These are phyloP conservation scores for Nigrograna mackinnonii DNA, from an alignment of 2,329 filamentous ascomycete species.

Conservation along the genomic window DNA sequence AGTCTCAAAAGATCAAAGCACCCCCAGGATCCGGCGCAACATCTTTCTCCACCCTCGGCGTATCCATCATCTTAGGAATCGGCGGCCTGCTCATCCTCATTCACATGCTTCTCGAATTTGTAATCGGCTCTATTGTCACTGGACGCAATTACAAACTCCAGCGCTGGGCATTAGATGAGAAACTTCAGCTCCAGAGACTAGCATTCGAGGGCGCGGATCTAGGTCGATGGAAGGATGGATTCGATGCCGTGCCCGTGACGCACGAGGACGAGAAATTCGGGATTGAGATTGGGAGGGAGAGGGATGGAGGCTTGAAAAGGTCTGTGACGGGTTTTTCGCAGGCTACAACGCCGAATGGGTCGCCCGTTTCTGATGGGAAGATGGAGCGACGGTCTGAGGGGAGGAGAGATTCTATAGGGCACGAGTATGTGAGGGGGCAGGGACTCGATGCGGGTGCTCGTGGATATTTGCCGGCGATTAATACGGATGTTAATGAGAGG, in stretches of 20 bases:
- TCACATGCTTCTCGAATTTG: conserved; percentile 6
- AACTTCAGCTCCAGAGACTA: conserved; percentile 10
- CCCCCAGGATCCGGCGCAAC: conserved; percentile 4
- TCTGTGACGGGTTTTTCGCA: too few relatives aligned
- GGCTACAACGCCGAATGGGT: too few relatives aligned
- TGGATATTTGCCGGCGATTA: too few relatives aligned
- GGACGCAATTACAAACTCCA: conserved; percentile 5
- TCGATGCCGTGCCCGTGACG: conserved; percentile 6
- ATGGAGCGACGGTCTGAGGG: too few relatives aligned
- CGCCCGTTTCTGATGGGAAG: too few relatives aligned
- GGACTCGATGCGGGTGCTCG: too few relatives aligned
- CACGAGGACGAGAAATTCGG: too few relatives aligned
- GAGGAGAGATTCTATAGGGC: too few relatives aligned
- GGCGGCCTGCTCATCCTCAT: conserved; percentile 5
- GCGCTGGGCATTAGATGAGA: conserved; percentile 11
- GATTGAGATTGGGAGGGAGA: too few relatives aligned
- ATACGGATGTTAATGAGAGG: too few relatives aligned
- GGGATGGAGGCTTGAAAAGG: too few relatives aligned
- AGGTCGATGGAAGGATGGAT: conserved; percentile 4
- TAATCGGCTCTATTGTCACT: conserved; percentile 4
- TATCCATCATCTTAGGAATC: conserved; percentile 7
- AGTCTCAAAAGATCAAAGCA: conserved; percentile 7
- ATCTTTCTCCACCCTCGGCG: conserved; percentile 10
- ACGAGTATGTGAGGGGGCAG: too few relatives aligned
- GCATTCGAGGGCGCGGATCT: conserved; percentile 8